phyloP scores from a whole-genome alignment of 202 grass and related monocot genomes.

The Musa balbisiana region DNA sequence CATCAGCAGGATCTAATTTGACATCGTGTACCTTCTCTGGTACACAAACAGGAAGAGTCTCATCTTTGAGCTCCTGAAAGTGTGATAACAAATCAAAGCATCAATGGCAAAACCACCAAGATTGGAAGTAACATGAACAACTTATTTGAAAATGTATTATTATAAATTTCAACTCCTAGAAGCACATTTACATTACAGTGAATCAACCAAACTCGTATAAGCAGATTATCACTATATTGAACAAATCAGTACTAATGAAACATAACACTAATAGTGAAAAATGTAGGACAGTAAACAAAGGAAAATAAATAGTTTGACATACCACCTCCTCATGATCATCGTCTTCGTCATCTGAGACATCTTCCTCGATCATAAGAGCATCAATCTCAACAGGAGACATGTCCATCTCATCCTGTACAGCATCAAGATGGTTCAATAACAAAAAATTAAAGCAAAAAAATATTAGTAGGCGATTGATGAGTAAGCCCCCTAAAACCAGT shows the following conservation, averaged over 20 bases:
- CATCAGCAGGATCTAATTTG: constrained; percentile 53
- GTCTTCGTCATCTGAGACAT: constrained; percentile 81
- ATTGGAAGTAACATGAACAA: constrained; percentile 7
- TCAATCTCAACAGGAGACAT: constrained; percentile 72
- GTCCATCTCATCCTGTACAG: constrained; percentile 42
- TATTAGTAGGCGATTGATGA: too few relatives aligned
- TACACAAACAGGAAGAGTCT: constrained; percentile 55
- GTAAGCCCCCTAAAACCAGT: too few relatives aligned
- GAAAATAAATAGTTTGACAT: not conserved
- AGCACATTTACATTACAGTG: too few relatives aligned
- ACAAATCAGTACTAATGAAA: not conserved
- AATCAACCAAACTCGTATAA: not conserved
- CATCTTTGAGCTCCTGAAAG: constrained; percentile 50
- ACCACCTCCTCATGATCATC: constrained; percentile 55
- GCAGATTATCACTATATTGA: not conserved
- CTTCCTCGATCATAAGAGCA: constrained; percentile 74
- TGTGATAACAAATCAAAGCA: constrained; percentile 13
- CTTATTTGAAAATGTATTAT: not conserved
- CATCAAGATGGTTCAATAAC: not conserved
- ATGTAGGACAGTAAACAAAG: not conserved
- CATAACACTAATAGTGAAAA: not conserved
- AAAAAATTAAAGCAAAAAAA: constrained; percentile 9
- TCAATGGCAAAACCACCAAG: constrained; percentile 1
- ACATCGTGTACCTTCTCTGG: constrained; percentile 76
- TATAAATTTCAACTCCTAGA: too few relatives aligned